Evolutionary conservation across 1,284 basidiomycete genomes (phyloP), one percentile per base, ranked within the genome.

Genomic region (Rhodotorula glutinis): DNA sequence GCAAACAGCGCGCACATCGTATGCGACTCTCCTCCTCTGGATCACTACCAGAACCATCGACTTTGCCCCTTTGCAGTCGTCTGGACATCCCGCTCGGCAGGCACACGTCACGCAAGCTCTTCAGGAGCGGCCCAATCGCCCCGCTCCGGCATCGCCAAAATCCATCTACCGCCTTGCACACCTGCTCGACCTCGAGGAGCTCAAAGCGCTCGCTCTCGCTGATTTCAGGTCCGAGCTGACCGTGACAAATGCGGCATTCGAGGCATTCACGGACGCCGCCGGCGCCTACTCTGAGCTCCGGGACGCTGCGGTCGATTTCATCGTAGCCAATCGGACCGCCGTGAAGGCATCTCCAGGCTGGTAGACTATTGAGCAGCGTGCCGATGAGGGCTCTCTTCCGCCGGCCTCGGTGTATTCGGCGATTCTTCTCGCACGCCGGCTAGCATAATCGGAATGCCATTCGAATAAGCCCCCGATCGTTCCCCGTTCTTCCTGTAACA

Each of bases 11-110:
- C 78, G 75, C 65, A 66, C 75, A 1, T 78, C 77, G 1, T 79
- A 77, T 69, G 73, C 73, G 53, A 74, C 77, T 33, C 66, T 78
- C 53, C 70, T 78, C 19, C 72, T 74, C 66, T 78, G 74, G 57
- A 60, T 78, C n/a, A 74, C 76, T 33, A 77, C 77, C 27, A 70
- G 76, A 4, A 25, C 38, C 38, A 58, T 63, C 43, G 2, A 7
- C 30, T 69, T 69, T 47, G 47, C 61, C 0, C 52, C 56, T 1
- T 46, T 70, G 51, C 8, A 4, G 10, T 66, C 67, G 5, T 10
- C 29, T 23, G 43, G 21, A 2, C 13, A 3, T 13, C 10, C 25
- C 9, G 27, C 27, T 10, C 49, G 33, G 40, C 19, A 14, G 23
- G n/a, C n/a, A 3, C 4, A 30, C 19, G 9, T 44, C 40, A 13